Base-by-base conservation (phyloP, 345 rosid genomes). In the Heritiera littoralis region DNA sequence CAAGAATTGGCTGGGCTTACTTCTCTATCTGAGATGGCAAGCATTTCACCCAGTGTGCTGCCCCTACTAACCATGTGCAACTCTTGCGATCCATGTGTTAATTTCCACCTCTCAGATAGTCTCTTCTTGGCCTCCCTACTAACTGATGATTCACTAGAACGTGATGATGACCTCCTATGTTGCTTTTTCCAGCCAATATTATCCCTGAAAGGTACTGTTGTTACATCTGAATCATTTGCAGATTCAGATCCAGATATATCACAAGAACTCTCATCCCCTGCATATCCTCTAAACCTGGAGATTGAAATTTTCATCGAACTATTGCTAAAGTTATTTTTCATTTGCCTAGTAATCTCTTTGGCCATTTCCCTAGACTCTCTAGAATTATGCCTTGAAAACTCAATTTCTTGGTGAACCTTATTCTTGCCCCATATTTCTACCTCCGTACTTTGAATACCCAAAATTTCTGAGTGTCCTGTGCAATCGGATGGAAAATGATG, bases 71-170 rank as follows among this genome's bases (percentile, higher is more conserved):
- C 80, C 40, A 80, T 84, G 77, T 87, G 87, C 77, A 87, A 75
- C 74, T 92, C 94, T 63, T 88, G 88, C 55, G 86, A 88, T 76
- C 79, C 87, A 76, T 91, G 97, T 74, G 92, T 84, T 89, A 93
- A 84, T 78, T 87, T 92, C 99, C 99, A 97, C 88, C 99, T 91
- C 86, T 93, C 97, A 67, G 98, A 93, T 64, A 97, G 90, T 88
- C 99, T 91, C 86, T 86, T 91, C 85, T 84, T 93, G 13, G 99
- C 98, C 87, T 97, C 98, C 83, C 87, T 93, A 75, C 85, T 88
- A 69, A 92, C 91, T 66, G 90, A 89, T 86, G 98, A 94, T 80
- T 90, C 90, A 13, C 85, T 76, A 60, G 93, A 84, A 45, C 54
- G 82, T 41, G 92, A 88, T 45, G 91, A 85, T 64, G 88, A 83